Conservation (phyloP, 2,329 filamentous ascomycete species). For the Fusarium verticillioides region DNA sequence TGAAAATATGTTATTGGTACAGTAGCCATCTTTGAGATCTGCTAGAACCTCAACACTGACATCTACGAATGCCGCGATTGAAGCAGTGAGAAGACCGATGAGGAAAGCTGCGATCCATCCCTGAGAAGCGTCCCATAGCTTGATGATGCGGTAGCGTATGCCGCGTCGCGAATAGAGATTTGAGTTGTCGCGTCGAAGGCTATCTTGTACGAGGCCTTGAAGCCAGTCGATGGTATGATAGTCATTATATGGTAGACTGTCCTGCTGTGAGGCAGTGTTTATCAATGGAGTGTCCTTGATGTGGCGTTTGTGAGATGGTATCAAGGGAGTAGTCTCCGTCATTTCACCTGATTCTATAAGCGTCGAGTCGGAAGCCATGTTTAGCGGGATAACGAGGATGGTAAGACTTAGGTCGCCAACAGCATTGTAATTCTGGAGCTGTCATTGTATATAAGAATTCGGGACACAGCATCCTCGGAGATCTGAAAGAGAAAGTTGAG, state of each 20-base stretch:
- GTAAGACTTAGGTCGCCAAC: too few relatives aligned
- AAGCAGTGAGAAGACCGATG: constrained; percentile 26
- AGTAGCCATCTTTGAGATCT: constrained; percentile 33
- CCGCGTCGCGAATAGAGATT: neutral
- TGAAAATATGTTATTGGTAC: neutral
- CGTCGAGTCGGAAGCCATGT: neutral
- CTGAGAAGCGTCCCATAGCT: constrained; percentile 9
- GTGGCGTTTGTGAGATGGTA: accelerated
- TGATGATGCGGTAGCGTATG: neutral
- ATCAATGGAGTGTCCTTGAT: accelerated
- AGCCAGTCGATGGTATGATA: constrained; percentile 73
- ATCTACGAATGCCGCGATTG: constrained; percentile 13
- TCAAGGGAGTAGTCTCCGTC: neutral
- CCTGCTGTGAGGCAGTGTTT: accelerated
- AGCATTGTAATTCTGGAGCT: too few relatives aligned
- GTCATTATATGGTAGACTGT: constrained; percentile 59
- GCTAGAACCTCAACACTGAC: constrained; percentile 29
- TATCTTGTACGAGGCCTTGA: constrained; percentile 61
- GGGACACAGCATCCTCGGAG: too few relatives aligned
- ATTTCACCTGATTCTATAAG: neutral
- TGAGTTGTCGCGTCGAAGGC: neutral
- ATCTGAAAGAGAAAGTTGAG: too few relatives aligned
- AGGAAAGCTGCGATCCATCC: constrained; percentile 27
- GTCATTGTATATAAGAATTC: too few relatives aligned
- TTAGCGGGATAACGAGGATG: too few relatives aligned